A percentile compares a stretch with the other conserved stretches of the same genome.
These are phyloP conservation scores for Stromatinia cepivora DNA, from an alignment of 2,329 filamentous ascomycete genomes.

Conservation along the genomic window DNA sequence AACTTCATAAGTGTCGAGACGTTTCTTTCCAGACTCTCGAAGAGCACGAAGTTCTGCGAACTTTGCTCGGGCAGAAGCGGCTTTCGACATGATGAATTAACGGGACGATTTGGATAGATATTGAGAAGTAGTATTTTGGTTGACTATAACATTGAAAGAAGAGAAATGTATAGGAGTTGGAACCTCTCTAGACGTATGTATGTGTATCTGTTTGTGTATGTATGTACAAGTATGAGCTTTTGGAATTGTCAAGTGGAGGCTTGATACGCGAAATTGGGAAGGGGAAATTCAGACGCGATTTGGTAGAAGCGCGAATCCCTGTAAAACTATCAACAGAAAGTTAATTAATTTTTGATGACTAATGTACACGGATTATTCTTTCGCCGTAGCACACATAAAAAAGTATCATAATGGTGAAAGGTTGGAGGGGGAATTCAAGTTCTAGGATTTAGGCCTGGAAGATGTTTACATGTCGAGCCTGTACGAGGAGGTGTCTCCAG, in stretches of 20 bases:
- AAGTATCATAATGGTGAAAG: neutral
- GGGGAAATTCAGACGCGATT: conserved; percentile 15
- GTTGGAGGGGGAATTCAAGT: neutral
- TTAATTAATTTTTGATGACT: conserved; percentile 4
- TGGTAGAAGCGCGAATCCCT: conserved; percentile 28
- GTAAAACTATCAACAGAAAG: conserved; percentile 12
- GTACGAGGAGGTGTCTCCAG: conserved; percentile 37
- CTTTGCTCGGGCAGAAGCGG: conserved; percentile 44
- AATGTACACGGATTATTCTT: neutral
- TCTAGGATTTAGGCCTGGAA: neutral
- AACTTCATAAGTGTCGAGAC: conserved; percentile 82
- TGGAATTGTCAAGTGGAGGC: neutral
- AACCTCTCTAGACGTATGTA: neutral
- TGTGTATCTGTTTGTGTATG: neutral
- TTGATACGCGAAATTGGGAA: conserved; percentile 17
- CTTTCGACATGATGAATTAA: conserved; percentile 40
- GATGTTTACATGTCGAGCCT: conserved; percentile 39
- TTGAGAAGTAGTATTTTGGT: neutral
- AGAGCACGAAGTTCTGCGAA: conserved; percentile 81
- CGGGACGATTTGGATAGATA: conserved; percentile 9
- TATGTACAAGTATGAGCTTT: neutral
- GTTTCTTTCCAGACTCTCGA: conserved; percentile 86
- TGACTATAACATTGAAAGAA: conserved; percentile 3
- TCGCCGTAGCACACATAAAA: conserved; percentile 9
- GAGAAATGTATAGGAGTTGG: neutral